phyloP scores from a whole-genome alignment of 2,329 filamentous ascomycete genomes.

The Clonostachys chloroleuca region DNA sequence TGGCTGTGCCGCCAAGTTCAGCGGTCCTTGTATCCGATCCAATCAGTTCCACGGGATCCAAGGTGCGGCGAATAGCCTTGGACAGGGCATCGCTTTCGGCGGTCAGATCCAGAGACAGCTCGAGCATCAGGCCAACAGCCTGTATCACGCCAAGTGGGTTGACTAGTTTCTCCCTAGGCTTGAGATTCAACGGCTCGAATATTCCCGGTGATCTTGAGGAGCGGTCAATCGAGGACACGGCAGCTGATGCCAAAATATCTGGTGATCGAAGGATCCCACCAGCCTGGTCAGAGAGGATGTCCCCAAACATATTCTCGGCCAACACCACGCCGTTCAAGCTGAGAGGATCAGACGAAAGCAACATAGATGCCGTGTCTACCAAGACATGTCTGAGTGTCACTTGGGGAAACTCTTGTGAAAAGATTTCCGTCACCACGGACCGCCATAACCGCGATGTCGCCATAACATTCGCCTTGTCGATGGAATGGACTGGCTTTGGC shows the following conservation, averaged over 20 bases:
- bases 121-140: conserved; percentile 6
- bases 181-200: conserved; percentile 8
- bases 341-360: conserved; percentile 8
- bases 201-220: background rate
- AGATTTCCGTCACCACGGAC: conserved; percentile 6
- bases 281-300: conserved; percentile 15
- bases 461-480: conserved; percentile 17
- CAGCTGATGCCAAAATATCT: conserved; percentile 6
- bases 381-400: conserved; percentile 10
- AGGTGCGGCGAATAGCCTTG: conserved; percentile 8
- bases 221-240: background rate
- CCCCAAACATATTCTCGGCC: conserved; percentile 15
- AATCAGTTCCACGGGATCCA: conserved; percentile 7
- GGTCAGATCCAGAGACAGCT: conserved; percentile 2
- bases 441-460: conserved; percentile 13
- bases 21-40: conserved; percentile 4
- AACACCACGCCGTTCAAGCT: conserved; percentile 14
- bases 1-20: conserved; percentile 6
- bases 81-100: conserved; percentile 3
- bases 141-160: conserved; percentile 6
- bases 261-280: conserved; percentile 7
- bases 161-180: conserved; percentile 1
- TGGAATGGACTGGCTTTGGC: conserved; percentile 38
- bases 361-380: conserved; percentile 12
- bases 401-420: conserved; percentile 9